phyloP scores from a whole-genome alignment of 208 protist species.

The Leptomonas pyrrhocoris region DNA sequence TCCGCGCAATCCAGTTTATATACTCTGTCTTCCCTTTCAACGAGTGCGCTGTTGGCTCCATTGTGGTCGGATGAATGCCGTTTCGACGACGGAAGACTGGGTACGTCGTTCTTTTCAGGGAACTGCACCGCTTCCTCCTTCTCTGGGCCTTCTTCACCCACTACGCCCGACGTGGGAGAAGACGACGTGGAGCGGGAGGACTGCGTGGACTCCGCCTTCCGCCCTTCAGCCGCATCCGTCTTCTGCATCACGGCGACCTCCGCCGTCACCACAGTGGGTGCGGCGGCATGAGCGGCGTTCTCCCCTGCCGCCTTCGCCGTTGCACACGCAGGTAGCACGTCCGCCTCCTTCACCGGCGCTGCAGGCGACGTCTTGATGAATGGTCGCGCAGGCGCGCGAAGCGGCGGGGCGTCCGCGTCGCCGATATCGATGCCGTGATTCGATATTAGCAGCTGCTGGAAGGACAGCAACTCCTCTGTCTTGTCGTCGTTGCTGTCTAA shows the following conservation, averaged over 20 bases:
- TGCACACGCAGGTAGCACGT: background rate
- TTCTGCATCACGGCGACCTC: too few species aligned
- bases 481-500: background rate
- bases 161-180: background rate
- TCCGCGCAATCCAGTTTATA: too few species aligned
- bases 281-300: background rate
- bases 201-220: too few species aligned
- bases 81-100: too few species aligned
- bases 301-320: background rate
- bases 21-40: too few species aligned
- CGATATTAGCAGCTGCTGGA: constrained; percentile 15
- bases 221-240: too few species aligned
- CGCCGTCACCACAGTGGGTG: too few species aligned
- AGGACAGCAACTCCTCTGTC: background rate
- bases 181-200: too few species aligned
- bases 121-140: background rate
- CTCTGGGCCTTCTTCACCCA: background rate
- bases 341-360: background rate
- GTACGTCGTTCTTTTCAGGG: background rate
- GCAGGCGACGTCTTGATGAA: background rate
- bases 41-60: too few species aligned
- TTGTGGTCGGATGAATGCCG: too few species aligned
- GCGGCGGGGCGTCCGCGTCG: constrained; percentile 15
- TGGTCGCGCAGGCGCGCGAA: background rate
- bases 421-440: constrained; percentile 1